Base-by-base conservation (phyloP, 2,329 filamentous ascomycete genomes). In the Stachybotrys echinatus region DNA sequence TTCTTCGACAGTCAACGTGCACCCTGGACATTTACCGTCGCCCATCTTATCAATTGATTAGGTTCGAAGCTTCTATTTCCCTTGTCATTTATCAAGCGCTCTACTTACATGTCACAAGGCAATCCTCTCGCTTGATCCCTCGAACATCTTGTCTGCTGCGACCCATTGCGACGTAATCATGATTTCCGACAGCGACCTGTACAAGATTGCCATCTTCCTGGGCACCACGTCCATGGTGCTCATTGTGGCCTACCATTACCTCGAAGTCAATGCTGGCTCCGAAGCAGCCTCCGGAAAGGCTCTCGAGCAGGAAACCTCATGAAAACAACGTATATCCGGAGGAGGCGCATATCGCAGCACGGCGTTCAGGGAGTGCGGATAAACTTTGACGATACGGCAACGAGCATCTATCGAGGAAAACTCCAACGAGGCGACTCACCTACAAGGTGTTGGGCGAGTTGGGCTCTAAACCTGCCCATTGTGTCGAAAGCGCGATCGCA, bases 121-220 rank as follows among this genome's bases (percentile, higher is more conserved):
- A 34, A 5, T 10, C 3, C 14, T 34, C 27, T 34, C n/a, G 27
- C 14, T 34, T 14, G 27, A 34, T 8, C 27, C 27, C 10, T 34
- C 27, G 14, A 34, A 8, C 14, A 34, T 34, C 27, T 14, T 34
- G 27, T 8, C n/a, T 10, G 27, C 27, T 34, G 5, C 14, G 14
- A 34, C 10, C 27, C 10, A 34, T 34, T 14, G 27, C 10, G 43
- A 42, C 53, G 52, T 63, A 75, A 88, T 62, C 45, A 99, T 99
- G 94, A 97, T 99, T 67, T 87, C 92, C 67, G 94, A 99, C 83
- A 76, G 80, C 68, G 85, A 94, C 58, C 85, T 99, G 62, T 96
- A 97, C 79, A 81, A 81, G 55, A 83, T 99, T 23, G 92, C 94
- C 69, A 85, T 97, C 68, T 92, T 96, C 69, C 88, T 99, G 52